Conservation (phyloP, 257 asterid species). For the Ehretia macrophylla region DNA sequence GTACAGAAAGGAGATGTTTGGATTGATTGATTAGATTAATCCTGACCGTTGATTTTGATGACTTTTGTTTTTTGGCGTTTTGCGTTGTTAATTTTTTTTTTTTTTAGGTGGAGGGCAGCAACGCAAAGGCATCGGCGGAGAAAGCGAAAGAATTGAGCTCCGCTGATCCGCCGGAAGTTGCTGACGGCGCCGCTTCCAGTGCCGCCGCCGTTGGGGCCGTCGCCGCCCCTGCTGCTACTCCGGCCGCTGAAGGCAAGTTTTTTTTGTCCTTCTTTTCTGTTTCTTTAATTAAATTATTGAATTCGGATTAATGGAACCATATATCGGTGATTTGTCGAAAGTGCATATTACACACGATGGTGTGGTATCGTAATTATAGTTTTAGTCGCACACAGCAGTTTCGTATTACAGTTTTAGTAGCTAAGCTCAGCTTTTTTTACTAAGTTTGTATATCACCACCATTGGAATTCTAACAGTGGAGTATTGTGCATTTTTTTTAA, state of each 20-base stretch:
- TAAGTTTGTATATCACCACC: no score
- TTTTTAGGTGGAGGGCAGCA: conserved; percentile 44
- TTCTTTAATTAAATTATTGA: conserved; percentile 6
- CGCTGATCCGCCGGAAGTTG: conserved; percentile 47
- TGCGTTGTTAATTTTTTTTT: conserved; percentile 16
- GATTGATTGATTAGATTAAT: neutral
- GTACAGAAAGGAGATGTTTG: neutral
- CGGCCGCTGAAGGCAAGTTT: conserved; percentile 35
- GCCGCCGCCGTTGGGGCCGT: conserved; percentile 8
- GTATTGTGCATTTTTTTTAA: no score
- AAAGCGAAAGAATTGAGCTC: conserved; percentile 55
- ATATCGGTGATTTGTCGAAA: no score
- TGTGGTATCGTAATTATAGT: no score
- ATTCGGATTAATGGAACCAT: no score
- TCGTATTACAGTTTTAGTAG: no score
- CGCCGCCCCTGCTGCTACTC: conserved; percentile 22
- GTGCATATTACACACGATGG: no score
- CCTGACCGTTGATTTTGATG: neutral
- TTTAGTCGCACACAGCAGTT: no score
- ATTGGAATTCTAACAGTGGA: no score
- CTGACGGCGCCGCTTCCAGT: conserved; percentile 15
- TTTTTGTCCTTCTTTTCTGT: neutral
- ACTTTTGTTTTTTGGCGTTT: conserved; percentile 19
- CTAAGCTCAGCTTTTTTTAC: no score
- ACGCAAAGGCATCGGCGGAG: conserved; percentile 49